Evolutionary conservation across 2,329 filamentous ascomycete species (phyloP).

Genomic region (Ophiosphaerella herpotricha): DNA sequence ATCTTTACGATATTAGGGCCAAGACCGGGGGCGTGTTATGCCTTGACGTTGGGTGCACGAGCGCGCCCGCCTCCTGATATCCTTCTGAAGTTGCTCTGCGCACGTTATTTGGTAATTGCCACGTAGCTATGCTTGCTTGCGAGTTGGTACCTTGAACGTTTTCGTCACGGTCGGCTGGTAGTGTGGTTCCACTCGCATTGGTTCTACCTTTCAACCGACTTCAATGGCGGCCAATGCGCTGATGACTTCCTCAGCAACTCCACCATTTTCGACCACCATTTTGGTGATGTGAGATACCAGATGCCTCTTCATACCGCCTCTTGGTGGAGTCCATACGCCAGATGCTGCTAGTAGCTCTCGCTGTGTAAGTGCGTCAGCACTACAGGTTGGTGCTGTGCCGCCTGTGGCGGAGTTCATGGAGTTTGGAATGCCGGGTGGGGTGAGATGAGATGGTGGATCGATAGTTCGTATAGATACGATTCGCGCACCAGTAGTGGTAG

Average conservation of each 20-base stretch:
- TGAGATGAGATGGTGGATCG: slow-evolving; percentile 56
- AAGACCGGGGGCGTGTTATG: too few relatives aligned
- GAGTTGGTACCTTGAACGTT: too few relatives aligned
- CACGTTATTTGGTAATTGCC: too few relatives aligned
- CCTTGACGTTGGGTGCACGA: too few relatives aligned
- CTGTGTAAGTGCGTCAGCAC: slow-evolving; percentile 48
- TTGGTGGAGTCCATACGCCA: slow-evolving; percentile 83
- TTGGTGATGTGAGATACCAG: slow-evolving; percentile 76
- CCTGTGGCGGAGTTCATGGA: slow-evolving; percentile 53
- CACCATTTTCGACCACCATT: slow-evolving; percentile 74
- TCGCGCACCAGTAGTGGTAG: slow-evolving; percentile 29
- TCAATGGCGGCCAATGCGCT: slow-evolving; percentile 79
- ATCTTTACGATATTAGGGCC: too few relatives aligned
- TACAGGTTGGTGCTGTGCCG: slow-evolving; percentile 44
- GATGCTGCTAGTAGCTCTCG: slow-evolving; percentile 62
- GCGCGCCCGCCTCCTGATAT: too few relatives aligned
- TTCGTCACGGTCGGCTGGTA: not conserved
- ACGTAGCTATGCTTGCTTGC: too few relatives aligned
- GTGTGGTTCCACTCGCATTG: not conserved
- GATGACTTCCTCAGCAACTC: slow-evolving; percentile 85
- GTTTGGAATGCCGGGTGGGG: slow-evolving; percentile 54
- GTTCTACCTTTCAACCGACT: slow-evolving; percentile 31
- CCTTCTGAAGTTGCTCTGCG: too few relatives aligned
- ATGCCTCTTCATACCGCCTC: slow-evolving; percentile 79
- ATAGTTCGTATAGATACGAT: slow-evolving; percentile 55